phyloP scores from a whole-genome alignment of 2,329 filamentous ascomycete genomes.

The Conoideocrella luteorostrata region DNA sequence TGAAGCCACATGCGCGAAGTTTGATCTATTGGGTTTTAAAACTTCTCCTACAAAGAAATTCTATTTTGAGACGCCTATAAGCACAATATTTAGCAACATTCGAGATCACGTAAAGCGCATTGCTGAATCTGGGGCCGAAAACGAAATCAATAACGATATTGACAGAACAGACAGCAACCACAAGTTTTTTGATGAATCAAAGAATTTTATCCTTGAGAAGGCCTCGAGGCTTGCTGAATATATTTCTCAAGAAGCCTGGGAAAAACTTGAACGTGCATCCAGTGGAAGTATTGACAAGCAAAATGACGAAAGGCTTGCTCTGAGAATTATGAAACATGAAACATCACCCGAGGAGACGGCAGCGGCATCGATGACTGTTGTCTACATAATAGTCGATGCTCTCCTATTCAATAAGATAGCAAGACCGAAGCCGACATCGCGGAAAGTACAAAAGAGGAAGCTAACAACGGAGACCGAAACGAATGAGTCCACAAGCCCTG shows the following conservation, averaged over 20 bases:
- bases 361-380: background rate
- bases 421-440: too few relatives aligned
- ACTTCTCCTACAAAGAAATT: background rate
- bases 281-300: background rate
- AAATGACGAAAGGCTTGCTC: background rate
- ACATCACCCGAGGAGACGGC: background rate
- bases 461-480: background rate
- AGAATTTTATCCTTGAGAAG: background rate
- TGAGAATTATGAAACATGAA: background rate
- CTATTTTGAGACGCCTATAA: background rate
- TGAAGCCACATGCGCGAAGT: background rate
- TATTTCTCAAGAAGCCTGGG: background rate
- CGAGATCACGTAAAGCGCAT: background rate
- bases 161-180: background rate
- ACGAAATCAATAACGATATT: background rate
- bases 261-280: background rate
- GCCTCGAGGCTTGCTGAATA: background rate
- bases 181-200: background rate
- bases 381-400: background rate
- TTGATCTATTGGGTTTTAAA: background rate
- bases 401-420: background rate
- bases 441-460: background rate
- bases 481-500: background rate
- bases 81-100: background rate
- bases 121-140: background rate